Evolutionary conservation across 2,329 filamentous ascomycete genomes (phyloP).

Genomic region (Calonectria pteridis): DNA sequence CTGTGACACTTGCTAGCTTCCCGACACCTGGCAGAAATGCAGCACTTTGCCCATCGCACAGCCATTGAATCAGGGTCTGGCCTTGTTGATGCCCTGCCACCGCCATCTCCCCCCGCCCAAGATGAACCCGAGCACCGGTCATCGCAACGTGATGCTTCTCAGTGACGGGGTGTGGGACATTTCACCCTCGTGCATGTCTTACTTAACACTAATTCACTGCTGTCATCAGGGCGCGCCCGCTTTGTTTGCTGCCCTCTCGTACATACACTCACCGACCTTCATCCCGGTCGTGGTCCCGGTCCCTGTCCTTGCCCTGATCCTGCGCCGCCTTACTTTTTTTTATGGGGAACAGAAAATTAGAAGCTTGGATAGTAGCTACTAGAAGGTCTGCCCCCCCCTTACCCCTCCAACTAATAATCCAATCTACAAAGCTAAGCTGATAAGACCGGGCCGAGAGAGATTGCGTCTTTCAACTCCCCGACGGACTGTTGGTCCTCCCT

Average conservation of each 20-base stretch:
- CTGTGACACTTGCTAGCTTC: not conserved
- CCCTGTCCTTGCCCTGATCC: constrained; percentile 3
- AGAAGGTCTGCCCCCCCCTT: not conserved
- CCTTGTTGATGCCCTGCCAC: not conserved
- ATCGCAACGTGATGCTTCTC: not conserved
- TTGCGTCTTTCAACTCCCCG: not conserved
- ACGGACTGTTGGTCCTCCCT: not conserved
- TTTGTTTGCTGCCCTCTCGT: not conserved
- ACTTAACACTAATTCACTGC: constrained; percentile 2
- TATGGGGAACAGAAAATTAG: constrained; percentile 3
- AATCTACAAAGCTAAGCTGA: constrained; percentile 2
- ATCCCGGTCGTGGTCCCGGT: not conserved
- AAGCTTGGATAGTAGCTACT: not conserved
- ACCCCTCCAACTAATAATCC: not conserved
- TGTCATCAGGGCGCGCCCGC: not conserved
- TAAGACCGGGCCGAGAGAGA: constrained; percentile 8
- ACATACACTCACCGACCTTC: not conserved
- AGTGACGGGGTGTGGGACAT: not conserved
- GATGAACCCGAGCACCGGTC: not conserved
- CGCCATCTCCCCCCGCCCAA: not conserved
- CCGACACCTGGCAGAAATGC: not conserved
- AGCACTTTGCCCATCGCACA: not conserved
- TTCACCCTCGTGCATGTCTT: not conserved
- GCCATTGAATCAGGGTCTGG: not conserved
- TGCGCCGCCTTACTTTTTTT: constrained; percentile 2